phyloP scores from a whole-genome alignment of 768 basidiomycete species.

The Tylopilus balloui region DNA sequence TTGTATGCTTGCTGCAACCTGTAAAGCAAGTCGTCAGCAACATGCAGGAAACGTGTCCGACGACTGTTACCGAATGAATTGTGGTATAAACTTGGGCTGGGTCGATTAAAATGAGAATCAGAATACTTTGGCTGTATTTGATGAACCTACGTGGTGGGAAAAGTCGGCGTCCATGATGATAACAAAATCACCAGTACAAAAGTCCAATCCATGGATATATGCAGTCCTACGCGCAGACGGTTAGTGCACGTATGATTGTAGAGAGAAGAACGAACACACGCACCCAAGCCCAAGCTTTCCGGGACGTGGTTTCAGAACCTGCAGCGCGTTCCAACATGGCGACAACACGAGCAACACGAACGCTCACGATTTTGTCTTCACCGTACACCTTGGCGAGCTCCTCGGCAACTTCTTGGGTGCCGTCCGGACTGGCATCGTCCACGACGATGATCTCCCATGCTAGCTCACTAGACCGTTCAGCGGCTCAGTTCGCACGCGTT shows the following conservation, averaged over 20 bases:
- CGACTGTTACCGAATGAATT: constrained; percentile 69
- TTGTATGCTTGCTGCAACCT: constrained; percentile 84
- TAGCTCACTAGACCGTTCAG: constrained; percentile 48
- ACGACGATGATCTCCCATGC: constrained; percentile 89
- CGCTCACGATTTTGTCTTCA: constrained; percentile 72
- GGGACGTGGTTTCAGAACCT: constrained; percentile 82
- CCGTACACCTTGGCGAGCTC: constrained; percentile 80
- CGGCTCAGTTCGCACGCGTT: constrained; percentile 1
- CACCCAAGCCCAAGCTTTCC: constrained; percentile 91
- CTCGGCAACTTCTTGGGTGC: constrained; percentile 82
- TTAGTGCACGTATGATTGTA: not conserved
- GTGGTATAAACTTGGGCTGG: constrained; percentile 94
- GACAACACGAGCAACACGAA: not conserved
- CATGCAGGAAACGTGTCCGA: not conserved
- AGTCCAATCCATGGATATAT: constrained; percentile 88
- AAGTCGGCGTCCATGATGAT: constrained; percentile 98
- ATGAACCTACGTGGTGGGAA: constrained; percentile 78
- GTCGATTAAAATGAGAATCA: constrained; percentile 3
- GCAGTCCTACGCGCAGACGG: constrained; percentile 57
- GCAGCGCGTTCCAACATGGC: constrained; percentile 8
- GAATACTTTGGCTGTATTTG: not conserved
- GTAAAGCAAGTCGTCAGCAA: constrained; percentile 1
- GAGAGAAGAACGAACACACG: constrained; percentile 16
- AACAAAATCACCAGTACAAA: constrained; percentile 87
- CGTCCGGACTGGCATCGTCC: constrained; percentile 90